These are phyloP conservation scores for Pleurotus citrinopileatus DNA, from an alignment of 768 basidiomycete genomes.

Conservation along the genomic window DNA sequence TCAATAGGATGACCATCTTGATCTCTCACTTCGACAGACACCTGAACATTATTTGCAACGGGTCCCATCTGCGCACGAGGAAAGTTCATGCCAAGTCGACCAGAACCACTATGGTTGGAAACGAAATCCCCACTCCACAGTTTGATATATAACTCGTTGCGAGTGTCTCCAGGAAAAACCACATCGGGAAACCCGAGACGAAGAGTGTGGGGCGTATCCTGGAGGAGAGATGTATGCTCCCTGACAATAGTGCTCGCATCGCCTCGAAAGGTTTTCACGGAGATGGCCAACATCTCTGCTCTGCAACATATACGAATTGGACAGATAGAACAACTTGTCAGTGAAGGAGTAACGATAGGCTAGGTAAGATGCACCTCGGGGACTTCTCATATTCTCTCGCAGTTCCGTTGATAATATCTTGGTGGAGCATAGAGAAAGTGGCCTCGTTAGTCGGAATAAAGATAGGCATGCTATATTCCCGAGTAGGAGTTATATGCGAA, in stretches of 20 bases:
- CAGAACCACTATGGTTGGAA: constrained; percentile 43
- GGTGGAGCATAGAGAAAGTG: constrained; percentile 90
- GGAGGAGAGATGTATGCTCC: constrained; percentile 82
- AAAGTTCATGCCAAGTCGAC: constrained; percentile 61
- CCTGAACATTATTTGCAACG: constrained; percentile 73
- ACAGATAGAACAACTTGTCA: neutral
- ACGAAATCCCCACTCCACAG: constrained; percentile 92
- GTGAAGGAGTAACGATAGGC: constrained; percentile 20
- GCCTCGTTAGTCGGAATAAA: constrained; percentile 80
- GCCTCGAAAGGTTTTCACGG: constrained; percentile 87
- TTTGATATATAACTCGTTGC: constrained; percentile 96
- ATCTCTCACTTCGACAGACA: constrained; percentile 84
- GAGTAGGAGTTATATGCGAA: constrained; percentile 56
- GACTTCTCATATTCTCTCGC: constrained; percentile 81
- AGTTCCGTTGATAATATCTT: constrained; percentile 85
- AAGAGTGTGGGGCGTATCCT: constrained; percentile 76
- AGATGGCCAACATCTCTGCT: constrained; percentile 84
- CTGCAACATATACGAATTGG: constrained; percentile 35
- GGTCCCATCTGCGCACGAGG: constrained; percentile 55
- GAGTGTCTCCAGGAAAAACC: constrained; percentile 87
- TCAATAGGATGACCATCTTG: constrained; percentile 67
- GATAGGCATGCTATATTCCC: constrained; percentile 87
- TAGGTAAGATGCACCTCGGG: too few species aligned
- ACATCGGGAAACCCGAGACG: constrained; percentile 96
- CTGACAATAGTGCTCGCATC: constrained; percentile 67